Base-by-base conservation (phyloP, 176 grass and related monocot species). In the Bothriochloa decipiens region DNA sequence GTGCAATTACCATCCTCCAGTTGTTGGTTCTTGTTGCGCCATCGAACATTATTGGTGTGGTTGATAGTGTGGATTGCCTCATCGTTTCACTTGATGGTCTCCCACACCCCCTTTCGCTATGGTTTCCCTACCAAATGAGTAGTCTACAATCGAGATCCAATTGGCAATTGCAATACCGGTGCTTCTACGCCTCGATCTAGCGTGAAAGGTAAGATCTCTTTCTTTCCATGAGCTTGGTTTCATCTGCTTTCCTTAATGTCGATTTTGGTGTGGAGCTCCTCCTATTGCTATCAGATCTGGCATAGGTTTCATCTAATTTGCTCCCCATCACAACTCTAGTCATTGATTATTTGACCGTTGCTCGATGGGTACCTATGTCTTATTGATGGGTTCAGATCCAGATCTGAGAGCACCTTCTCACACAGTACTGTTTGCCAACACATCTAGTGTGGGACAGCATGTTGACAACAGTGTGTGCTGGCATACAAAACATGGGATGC, bases 281-380 rank as follows among this genome's bases (percentile, higher is more conserved):
- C 9, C 8, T 23, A 10, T 7, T n/a, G 6, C 3, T 7, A n/a
- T 23, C 0, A 10, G 3, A 58, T 58, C 22, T 17, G 0, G 2
- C 8, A 9, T 8, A 10, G 0, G 22, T 58, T 58, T 0, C 2
- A 0, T 58, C 3, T 23, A 3, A 9, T 20, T 58, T 58, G 20
- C 8, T 58, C 22, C 22, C 22, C 20, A 4, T 58, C 8, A 2
- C 22, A 58, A 58, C 22, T 58, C 0, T 0, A 0, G 8, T 11
- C 22, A 10, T 0, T n/a, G 6, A n/a, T n/a, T 7, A n/a, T n/a
- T 7, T 58, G 8, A 22, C 2, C 0, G 22, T 8, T 4, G 3
- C 8, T 10, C 14, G 46, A 4, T 49, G 46, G 46, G 46, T 53
- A 20, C 17, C 2, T 18, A 8, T 57, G 18, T 57, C 52, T 57